These are phyloP conservation scores for Zymoseptoria crescenta DNA, from an alignment of 2,329 filamentous ascomycete species.

Conservation along the genomic window DNA sequence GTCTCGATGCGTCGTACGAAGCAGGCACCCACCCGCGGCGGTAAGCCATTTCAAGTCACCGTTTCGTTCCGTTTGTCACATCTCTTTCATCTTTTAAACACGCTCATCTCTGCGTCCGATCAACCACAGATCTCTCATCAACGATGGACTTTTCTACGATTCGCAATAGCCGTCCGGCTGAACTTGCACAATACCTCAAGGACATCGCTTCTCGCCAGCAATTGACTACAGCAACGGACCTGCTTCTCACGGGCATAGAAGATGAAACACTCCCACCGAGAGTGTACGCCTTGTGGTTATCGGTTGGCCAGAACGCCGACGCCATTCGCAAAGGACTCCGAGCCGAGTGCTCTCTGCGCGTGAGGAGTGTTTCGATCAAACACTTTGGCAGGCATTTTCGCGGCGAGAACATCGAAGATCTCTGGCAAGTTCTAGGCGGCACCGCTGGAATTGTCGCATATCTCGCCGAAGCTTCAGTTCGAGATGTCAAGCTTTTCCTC, in stretches of 20 bases:
- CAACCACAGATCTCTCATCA: neutral
- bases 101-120: neutral
- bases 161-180: constrained; percentile 1
- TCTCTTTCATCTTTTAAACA: neutral
- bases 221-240: constrained; percentile 5
- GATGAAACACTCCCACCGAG: constrained; percentile 13
- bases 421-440: constrained; percentile 15
- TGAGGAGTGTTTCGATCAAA: constrained; percentile 11
- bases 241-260: constrained; percentile 11
- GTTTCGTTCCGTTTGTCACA: neutral
- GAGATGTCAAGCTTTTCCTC: constrained; percentile 16
- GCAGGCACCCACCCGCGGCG: neutral
- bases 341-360: constrained; percentile 6
- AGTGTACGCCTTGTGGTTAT: constrained; percentile 16
- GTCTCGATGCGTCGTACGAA: neutral
- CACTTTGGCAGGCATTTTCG: constrained; percentile 11
- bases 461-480: constrained; percentile 14
- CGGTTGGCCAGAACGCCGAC: constrained; percentile 8
- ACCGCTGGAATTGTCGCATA: constrained; percentile 14
- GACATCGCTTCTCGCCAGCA: neutral
- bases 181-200: constrained; percentile 9
- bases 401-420: constrained; percentile 2
- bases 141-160: constrained; percentile 7
- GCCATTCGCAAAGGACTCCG: constrained; percentile 10
- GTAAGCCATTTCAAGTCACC: neutral